Percentiles rank a stretch among this genome's conserved stretches.
Conservation (phyloP, 345 rosid species). For the Populus simonii region DNA sequence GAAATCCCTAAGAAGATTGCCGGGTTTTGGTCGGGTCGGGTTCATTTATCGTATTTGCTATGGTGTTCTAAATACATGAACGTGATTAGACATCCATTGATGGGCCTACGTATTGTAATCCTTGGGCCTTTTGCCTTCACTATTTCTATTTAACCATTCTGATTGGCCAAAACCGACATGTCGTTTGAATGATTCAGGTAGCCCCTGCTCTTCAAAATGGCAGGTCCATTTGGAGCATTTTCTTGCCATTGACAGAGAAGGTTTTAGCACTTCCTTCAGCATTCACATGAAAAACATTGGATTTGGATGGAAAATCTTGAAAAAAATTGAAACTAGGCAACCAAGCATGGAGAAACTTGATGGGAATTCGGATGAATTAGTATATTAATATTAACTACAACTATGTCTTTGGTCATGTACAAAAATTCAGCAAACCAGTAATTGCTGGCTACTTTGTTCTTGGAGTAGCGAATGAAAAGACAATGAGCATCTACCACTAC, state of each 20-base stretch:
- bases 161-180: not conserved
- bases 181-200: not conserved
- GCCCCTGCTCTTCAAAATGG: not conserved
- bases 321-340: not conserved
- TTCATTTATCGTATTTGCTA: no score
- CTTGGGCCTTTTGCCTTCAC: not conserved
- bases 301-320: not conserved
- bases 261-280: not conserved
- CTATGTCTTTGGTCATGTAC: not conserved
- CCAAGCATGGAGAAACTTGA: not conserved
- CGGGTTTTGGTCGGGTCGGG: no score
- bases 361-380: not conserved
- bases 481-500: conserved; percentile 3
- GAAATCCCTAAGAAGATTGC: no score
- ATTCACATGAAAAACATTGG: not conserved
- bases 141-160: not conserved
- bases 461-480: conserved; percentile 1
- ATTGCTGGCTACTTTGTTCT: not conserved
- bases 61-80: no score
- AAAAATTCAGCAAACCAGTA: not conserved
- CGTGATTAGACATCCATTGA: not conserved
- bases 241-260: not conserved
- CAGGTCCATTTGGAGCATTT: not conserved
- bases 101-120: not conserved
- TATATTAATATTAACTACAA: not conserved